These are phyloP conservation scores for Alternaria postmessia DNA, from an alignment of 2,329 filamentous ascomycete genomes.

Conservation along the genomic window DNA sequence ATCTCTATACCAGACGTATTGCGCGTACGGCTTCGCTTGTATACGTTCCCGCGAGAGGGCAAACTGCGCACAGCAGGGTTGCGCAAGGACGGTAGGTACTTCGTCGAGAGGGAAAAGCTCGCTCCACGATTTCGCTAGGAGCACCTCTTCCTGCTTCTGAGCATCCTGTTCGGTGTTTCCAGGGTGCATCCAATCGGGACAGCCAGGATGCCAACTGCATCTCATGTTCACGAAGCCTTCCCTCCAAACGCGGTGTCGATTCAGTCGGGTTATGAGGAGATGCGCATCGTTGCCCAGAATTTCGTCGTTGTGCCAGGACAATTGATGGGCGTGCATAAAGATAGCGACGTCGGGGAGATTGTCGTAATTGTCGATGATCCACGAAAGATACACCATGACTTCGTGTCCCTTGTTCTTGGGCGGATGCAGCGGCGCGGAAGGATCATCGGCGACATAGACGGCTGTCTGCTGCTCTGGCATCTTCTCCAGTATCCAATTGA, in stretches of 20 bases:
- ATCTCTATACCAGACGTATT: conserved; percentile 66
- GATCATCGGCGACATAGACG: conserved; percentile 64
- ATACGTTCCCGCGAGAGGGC: conserved; percentile 67
- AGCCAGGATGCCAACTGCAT: conserved; percentile 64
- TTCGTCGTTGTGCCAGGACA: conserved; percentile 67
- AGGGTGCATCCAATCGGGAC: conserved; percentile 63
- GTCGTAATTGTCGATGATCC: conserved; percentile 69
- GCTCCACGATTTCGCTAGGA: conserved; percentile 56
- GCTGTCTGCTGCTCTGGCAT: conserved; percentile 58
- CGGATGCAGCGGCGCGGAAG: conserved; percentile 56
- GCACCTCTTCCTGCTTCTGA: conserved; percentile 55
- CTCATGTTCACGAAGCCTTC: conserved; percentile 65
- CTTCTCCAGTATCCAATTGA: conserved; percentile 63
- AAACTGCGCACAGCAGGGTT: conserved; percentile 72
- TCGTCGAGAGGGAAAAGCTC: conserved; percentile 59
- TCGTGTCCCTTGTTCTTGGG: conserved; percentile 69
- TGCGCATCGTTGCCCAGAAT: conserved; percentile 55
- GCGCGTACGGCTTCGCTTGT: conserved; percentile 59
- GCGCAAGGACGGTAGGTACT: conserved; percentile 61
- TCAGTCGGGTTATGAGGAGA: conserved; percentile 57
- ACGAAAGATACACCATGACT: conserved; percentile 68
- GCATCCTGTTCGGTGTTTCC: conserved; percentile 50
- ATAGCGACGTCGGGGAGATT: conserved; percentile 65
- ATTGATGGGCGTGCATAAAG: conserved; percentile 69
- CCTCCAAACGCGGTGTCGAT: conserved; percentile 55